phyloP scores from a whole-genome alignment of 495 filamentous ascomycete species.

The Trichoderma orchidacearum region DNA sequence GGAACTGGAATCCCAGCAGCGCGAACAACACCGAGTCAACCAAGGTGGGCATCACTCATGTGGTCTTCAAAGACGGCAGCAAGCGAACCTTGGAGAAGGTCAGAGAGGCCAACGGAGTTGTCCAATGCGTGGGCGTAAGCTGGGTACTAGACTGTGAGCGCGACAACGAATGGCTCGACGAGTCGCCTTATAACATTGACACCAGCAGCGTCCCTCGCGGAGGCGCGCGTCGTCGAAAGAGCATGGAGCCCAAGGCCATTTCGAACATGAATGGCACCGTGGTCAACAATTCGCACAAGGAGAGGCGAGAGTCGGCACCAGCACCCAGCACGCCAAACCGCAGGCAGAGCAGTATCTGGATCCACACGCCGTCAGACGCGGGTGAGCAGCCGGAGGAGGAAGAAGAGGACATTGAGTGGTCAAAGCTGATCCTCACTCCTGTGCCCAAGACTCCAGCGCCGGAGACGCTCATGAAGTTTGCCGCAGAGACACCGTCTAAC shows the following conservation, averaged over 20 bases:
- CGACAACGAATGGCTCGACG: conserved; percentile 62
- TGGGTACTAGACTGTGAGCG: conserved; percentile 85
- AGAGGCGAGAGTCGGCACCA: conserved; percentile 22
- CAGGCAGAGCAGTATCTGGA: conserved; percentile 36
- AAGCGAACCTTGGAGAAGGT: conserved; percentile 82
- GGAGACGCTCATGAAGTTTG: conserved; percentile 28
- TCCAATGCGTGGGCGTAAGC: conserved; percentile 72
- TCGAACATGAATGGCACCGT: conserved; percentile 59
- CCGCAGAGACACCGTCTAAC: conserved; percentile 18
- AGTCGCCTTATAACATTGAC: conserved; percentile 56
- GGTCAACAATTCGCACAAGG: conserved; percentile 14
- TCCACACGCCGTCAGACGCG: conserved; percentile 26
- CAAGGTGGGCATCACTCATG: conserved; percentile 81
- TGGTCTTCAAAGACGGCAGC: conserved; percentile 89
- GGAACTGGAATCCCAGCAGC: conserved; percentile 63
- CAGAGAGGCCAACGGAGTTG: conserved; percentile 53
- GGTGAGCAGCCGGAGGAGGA: conserved; percentile 19
- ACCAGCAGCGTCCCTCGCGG: conserved; percentile 60
- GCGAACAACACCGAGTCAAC: conserved; percentile 16
- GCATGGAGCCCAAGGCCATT: conserved; percentile 77
- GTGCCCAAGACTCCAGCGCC: conserved; percentile 41
- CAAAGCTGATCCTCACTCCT: conserved; percentile 25
- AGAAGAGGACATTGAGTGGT: conserved; percentile 18
- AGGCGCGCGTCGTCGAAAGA: conserved; percentile 68
- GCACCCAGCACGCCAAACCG: conserved; percentile 21